A percentile compares a stretch with the other conserved stretches of the same genome.
These are phyloP conservation scores for Solanum boliviense DNA, from an alignment of 257 asterid species.

Conservation along the genomic window DNA sequence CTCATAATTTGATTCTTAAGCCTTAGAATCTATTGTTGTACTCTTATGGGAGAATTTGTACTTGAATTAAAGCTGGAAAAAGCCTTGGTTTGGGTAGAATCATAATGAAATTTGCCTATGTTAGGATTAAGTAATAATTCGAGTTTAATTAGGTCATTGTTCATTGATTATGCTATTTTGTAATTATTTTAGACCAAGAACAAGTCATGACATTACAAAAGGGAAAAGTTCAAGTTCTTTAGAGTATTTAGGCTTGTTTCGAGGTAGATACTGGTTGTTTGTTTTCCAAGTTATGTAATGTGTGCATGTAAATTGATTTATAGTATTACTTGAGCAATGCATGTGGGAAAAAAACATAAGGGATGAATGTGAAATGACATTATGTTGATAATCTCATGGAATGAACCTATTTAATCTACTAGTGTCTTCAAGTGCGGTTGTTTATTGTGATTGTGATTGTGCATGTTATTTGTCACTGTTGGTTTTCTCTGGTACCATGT, in stretches of 20 bases:
- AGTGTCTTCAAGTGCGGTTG: background rate
- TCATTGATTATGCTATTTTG: no score
- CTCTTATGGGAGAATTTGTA: background rate
- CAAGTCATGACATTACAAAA: background rate
- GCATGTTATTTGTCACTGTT: no score
- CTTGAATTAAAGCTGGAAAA: background rate
- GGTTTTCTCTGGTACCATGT: background rate
- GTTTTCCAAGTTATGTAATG: background rate
- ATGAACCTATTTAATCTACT: no score
- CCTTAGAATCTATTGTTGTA: background rate
- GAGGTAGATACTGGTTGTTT: no score
- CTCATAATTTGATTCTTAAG: background rate
- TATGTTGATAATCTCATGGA: background rate
- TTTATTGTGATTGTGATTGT: background rate
- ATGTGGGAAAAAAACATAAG: background rate
- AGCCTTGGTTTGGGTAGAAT: background rate
- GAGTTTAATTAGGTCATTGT: no score
- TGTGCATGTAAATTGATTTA: background rate
- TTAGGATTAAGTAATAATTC: no score
- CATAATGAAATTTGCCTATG: no score
- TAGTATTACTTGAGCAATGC: background rate
- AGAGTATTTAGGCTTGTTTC: background rate
- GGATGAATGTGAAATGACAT: background rate
- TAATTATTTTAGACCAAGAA: no score
- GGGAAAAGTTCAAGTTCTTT: background rate